Evolutionary conservation across 164 flowering plant species (phyloP).

Genomic region (Aristolochia californica): DNA sequence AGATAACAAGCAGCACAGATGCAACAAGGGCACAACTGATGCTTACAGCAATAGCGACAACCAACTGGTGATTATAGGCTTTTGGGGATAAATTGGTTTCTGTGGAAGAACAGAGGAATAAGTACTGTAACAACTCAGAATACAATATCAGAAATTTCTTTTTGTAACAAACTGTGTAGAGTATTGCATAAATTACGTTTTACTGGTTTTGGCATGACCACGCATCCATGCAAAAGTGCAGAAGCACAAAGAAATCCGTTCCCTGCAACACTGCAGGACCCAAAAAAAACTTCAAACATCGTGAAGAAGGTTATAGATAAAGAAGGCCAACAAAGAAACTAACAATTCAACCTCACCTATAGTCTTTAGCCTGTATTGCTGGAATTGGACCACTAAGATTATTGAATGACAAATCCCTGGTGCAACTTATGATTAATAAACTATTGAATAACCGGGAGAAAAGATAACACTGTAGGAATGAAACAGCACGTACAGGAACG

Average conservation of each 20-base stretch:
- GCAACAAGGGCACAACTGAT: constrained; percentile 48
- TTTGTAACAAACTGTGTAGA: background rate
- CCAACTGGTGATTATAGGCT: constrained; percentile 29
- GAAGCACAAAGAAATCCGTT: constrained; percentile 64
- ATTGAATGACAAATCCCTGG: constrained; percentile 89
- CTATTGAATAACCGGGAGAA: background rate
- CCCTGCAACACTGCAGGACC: constrained; percentile 59
- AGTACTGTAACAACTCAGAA: constrained; percentile 4
- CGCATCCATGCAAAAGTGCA: constrained; percentile 39
- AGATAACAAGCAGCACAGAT: constrained; percentile 39
- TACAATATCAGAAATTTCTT: background rate
- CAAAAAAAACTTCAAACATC: background rate
- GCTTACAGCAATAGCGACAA: constrained; percentile 43
- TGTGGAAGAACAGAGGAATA: constrained; percentile 21
- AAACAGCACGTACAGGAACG: constrained; percentile 69
- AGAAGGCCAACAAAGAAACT: background rate
- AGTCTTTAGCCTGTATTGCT: constrained; percentile 69
- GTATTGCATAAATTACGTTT: constrained; percentile 31
- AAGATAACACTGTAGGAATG: constrained; percentile 3
- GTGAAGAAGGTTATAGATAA: background rate
- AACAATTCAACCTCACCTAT: constrained; percentile 42
- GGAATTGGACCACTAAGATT: constrained; percentile 85
- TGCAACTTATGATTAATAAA: background rate
- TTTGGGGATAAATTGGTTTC: constrained; percentile 28
- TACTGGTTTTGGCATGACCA: constrained; percentile 27